Base-by-base conservation (phyloP, 2,329 filamentous ascomycete species). In the Ophiostoma australiae region DNA sequence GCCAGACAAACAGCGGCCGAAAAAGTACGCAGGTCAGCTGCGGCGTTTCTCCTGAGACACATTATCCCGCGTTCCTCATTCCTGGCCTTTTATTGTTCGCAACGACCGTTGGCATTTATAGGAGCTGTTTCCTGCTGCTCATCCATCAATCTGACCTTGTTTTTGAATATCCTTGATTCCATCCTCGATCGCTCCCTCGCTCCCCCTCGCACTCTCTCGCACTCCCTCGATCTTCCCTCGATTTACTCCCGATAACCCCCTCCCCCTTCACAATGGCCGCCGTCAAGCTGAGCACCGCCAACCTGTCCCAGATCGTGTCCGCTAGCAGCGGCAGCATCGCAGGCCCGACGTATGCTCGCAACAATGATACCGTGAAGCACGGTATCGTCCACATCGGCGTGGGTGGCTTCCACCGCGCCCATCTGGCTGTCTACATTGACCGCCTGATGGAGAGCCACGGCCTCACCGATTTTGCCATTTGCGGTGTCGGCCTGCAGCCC, bases 371-470 rank as follows among this genome's bases (percentile, higher is more conserved):
- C 55, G 79, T 85, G 73, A 85, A 84, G 79, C 82, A 86, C 76
- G 84, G 84, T 52, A 85, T 86, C 69, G 84, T 86, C 66, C 84
- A 86, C 77, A 78, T 86, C 71, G 84, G 84, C 69, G 84, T 86
- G 15, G 84, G 84, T 73, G 84, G 84, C 76, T 86, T 86, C 79
- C 84, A 86, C 80, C 79, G 84, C 74, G 83, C 84, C 31, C 84
- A 86, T 71, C 75, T 86, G 77, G 84, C 84, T 27, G 82, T 85
- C 74, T 86, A 86, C 75, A 75, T 85, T 70, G 79, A 85, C 77
- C 76, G 80, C 67, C 76, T 85, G 77, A 81, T 85, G 75, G 77
- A 82, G 76, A 79, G 84, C 71, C 80, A 83, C 71, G 79, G 78
- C 15, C 75, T 81, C 33, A 79, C 74, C 67, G 79, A 85, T 74